These are phyloP conservation scores for Lodderomyces margitis DNA, from an alignment of 1,139 yeast genomes.

Conservation along the genomic window DNA sequence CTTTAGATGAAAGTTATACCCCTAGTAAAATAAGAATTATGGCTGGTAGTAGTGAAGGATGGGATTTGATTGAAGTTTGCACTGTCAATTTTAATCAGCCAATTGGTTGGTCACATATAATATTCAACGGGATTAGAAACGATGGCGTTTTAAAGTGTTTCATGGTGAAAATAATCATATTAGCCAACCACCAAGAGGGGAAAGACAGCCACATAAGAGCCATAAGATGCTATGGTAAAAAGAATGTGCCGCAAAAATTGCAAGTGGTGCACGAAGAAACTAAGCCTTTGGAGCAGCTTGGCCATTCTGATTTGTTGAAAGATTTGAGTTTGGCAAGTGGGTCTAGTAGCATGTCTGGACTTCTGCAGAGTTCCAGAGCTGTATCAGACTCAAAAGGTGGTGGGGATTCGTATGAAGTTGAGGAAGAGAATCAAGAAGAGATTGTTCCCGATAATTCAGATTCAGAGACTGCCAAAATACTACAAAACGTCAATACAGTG, in stretches of 20 bases:
- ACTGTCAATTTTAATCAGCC: conserved; percentile 67
- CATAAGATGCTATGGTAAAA: conserved; percentile 45
- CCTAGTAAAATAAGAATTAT: conserved; percentile 70
- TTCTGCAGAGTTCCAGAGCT: conserved; percentile 26
- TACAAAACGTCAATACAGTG: conserved; percentile 38
- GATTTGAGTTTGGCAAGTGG: conserved; percentile 33
- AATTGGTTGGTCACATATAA: conserved; percentile 81
- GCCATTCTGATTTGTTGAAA: conserved; percentile 24
- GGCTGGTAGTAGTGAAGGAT: conserved; percentile 81
- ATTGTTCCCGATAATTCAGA: conserved; percentile 13
- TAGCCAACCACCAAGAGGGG: conserved; percentile 91
- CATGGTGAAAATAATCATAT: conserved; percentile 63
- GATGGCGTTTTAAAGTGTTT: conserved; percentile 71
- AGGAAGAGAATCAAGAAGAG: conserved; percentile 12
- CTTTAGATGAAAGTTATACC: conserved; percentile 86
- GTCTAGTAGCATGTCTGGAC: conserved; percentile 25
- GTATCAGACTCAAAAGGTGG: conserved; percentile 9
- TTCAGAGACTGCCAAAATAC: conserved; percentile 23
- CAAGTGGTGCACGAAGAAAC: not conserved
- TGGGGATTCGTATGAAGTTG: conserved; percentile 10
- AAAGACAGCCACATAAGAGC: conserved; percentile 91
- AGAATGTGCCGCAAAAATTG: conserved; percentile 17
- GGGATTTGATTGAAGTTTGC: conserved; percentile 77
- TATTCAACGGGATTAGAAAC: conserved; percentile 58
- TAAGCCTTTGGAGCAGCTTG: conserved; percentile 5